Base-by-base conservation (phyloP, 2,329 filamentous ascomycete species). In the Neoascochyta sp. region DNA sequence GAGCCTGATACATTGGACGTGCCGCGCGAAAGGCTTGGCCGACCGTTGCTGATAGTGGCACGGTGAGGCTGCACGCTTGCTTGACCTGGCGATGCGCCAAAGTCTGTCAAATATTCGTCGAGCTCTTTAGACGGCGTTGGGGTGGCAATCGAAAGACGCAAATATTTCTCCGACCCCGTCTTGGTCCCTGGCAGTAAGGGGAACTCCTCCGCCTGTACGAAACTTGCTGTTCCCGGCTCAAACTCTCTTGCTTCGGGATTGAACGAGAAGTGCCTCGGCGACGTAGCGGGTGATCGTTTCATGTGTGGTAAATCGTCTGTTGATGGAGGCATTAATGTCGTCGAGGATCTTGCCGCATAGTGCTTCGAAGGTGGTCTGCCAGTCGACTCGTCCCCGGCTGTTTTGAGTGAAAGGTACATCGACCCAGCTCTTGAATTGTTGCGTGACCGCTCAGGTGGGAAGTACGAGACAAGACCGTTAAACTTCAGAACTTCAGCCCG, bases 401-500 rank as follows among this genome's bases (percentile, higher is more conserved):
- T 50, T 20, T 46, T 54, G 25, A 54, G 38, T 4, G 50, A 35
- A 16, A 57, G 45, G 27, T 47, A 50, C 35, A 54, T 35, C 6
- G 52, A 49, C 21, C 47, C 45, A 22, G 50, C 44, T 27, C 57
- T 54, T 9, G 54, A 54, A 15, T 40, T 47, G 16, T 33, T 47
- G 27, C 51, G 50, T 32, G 36, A 22, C 27, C 21, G 16, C 25
- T 45, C 40, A 21, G 35, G 31, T 9, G 52, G 49, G 19, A 60
- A 60, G 34, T 64, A 63, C 2, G 60, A 56, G 7, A 61, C 53
- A 4, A 68, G 47, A 0, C 66, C 66, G 27, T 73, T 70, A 34
- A 75, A 73, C 43, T 78, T 79, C 15, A 79, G 63, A 2, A 81
- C 63, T 52, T 81, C 77, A 9, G 72, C 70, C 27, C 71, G 67